Percentiles rank a stretch among this genome's conserved stretches.
These are phyloP conservation scores for Clitopilus hobsonii DNA, from an alignment of 768 basidiomycete genomes.

Conservation along the genomic window DNA sequence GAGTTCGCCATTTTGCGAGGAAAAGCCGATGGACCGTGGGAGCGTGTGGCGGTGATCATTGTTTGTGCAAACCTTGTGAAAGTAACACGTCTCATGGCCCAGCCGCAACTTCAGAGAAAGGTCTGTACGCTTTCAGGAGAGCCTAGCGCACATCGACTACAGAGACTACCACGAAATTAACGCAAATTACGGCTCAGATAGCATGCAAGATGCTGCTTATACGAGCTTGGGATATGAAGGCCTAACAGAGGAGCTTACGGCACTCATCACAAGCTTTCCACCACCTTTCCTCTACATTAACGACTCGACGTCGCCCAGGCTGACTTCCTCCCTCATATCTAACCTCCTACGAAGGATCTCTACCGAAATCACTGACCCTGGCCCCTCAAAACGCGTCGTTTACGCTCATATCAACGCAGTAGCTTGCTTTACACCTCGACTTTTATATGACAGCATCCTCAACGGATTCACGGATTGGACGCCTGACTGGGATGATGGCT, in stretches of 20 bases:
- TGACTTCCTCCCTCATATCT: conserved; percentile 40
- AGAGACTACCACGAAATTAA: no score
- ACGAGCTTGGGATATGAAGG: conserved; percentile 19
- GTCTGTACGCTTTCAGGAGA: no score
- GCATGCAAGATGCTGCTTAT: no score
- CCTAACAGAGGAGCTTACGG: conserved; percentile 25
- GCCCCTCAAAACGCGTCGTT: conserved; percentile 22
- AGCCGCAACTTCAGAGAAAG: no score
- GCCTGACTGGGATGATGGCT: conserved; percentile 57
- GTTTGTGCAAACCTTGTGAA: no score
- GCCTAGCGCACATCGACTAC: no score
- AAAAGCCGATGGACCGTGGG: no score
- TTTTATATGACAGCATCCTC: conserved; percentile 64
- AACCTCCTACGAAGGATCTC: conserved; percentile 25
- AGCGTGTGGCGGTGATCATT: no score
- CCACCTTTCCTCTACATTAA: conserved; percentile 69
- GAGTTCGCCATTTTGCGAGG: no score
- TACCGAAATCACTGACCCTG: conserved; percentile 9
- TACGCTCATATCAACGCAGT: conserved; percentile 51
- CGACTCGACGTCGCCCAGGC: conserved; percentile 45
- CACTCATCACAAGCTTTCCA: conserved; percentile 34
- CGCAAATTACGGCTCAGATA: no score
- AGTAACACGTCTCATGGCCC: no score
- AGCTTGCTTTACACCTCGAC: conserved; percentile 54
- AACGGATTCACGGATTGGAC: conserved; percentile 55